Evolutionary conservation across 805 yeast genomes (phyloP).

Genomic region (Wickerhamiella siamensis): DNA sequence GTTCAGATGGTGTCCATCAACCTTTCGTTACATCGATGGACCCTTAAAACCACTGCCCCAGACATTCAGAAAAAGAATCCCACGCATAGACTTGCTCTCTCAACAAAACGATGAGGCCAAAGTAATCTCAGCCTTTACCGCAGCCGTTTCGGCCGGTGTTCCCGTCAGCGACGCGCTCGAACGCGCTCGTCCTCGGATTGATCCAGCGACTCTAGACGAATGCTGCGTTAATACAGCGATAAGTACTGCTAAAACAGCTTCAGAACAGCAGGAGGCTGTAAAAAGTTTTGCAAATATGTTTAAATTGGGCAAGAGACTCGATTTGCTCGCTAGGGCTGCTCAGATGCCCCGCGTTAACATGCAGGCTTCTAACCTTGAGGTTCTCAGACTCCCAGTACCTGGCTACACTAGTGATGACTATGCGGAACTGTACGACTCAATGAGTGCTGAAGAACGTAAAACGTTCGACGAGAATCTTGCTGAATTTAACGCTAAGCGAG

Average conservation of each 20-base stretch:
- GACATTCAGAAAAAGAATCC: conserved; percentile 3
- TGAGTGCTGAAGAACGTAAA: conserved; percentile 29
- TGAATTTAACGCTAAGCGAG: conserved; percentile 52
- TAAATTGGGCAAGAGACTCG: not conserved
- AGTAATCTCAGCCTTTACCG: not conserved
- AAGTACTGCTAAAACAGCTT: not conserved
- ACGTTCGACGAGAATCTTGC: conserved; percentile 50
- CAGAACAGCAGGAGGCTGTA: not conserved
- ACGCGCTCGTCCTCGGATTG: not conserved
- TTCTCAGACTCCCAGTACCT: not conserved
- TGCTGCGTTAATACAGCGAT: not conserved
- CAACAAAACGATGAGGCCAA: not conserved
- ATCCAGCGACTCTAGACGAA: conserved; percentile 1
- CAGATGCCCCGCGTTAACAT: not conserved
- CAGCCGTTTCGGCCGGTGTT: not conserved
- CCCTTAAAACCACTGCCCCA: not conserved
- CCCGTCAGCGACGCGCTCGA: not conserved
- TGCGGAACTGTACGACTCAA: conserved; percentile 40
- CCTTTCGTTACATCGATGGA: not conserved
- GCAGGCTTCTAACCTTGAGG: not conserved
- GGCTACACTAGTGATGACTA: conserved; percentile 28
- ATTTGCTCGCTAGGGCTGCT: not conserved
- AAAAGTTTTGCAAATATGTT: not conserved
- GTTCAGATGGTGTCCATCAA: conserved; percentile 4
- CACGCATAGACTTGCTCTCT: conserved; percentile 6